Evolutionary conservation across 805 yeast genomes (phyloP).

Genomic region (Yarrowia sp.): DNA sequence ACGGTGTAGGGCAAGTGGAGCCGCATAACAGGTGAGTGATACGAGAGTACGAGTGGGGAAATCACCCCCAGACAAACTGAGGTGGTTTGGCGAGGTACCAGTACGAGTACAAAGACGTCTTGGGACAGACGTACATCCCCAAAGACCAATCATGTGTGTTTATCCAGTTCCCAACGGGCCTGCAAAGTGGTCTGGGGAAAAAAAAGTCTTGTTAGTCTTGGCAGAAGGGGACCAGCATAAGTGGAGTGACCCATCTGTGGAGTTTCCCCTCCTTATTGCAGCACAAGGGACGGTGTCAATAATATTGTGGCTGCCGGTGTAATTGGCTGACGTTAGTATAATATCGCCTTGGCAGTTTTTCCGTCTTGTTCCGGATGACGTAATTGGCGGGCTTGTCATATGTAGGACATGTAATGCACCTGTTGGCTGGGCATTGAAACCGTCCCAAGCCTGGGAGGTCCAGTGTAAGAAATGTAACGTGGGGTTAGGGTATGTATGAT

Average conservation of each 20-base stretch:
- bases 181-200: not conserved
- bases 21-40: not conserved
- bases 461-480: constrained; percentile 19
- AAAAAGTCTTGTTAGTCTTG: too few relatives aligned
- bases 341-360: constrained; percentile 9
- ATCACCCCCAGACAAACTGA: not conserved
- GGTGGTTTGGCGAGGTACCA: not conserved
- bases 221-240: too few relatives aligned
- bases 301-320: not conserved
- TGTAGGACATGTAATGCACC: constrained; percentile 12
- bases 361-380: constrained; percentile 13
- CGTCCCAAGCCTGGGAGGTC: not conserved
- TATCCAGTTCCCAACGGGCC: not conserved
- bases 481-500: not conserved
- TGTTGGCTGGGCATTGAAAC: not conserved
- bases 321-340: not conserved
- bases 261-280: not conserved
- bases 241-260: not conserved
- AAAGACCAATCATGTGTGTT: not conserved
- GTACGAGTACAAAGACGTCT: not conserved
- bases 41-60: not conserved
- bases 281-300: too few relatives aligned
- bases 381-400: not conserved
- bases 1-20: not conserved
- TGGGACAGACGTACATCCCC: not conserved